A percentile compares a stretch with the other conserved stretches of the same genome.
phyloP scores from a whole-genome alignment of 352 stramenopile genomes.

The Phytopythium litorale region DNA sequence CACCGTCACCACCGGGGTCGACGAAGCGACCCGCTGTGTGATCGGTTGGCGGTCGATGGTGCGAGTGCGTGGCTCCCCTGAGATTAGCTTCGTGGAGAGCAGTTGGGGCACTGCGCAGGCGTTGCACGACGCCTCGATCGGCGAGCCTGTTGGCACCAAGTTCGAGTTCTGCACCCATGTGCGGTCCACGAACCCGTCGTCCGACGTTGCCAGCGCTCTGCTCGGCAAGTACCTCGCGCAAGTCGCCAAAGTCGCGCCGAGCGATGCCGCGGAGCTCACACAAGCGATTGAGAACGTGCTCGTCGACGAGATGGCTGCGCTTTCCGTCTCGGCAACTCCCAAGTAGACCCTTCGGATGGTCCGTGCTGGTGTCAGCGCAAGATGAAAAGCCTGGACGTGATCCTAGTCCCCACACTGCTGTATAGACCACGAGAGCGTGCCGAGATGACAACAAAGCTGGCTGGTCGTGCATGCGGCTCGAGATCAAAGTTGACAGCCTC shows the following conservation, averaged over 20 bases:
- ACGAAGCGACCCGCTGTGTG: not conserved
- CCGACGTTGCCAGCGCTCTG: not conserved
- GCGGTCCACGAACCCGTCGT: not conserved
- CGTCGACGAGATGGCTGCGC: not conserved
- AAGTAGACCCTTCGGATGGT: too few relatives aligned
- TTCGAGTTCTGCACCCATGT: not conserved
- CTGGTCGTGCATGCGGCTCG: too few relatives aligned
- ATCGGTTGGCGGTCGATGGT: not conserved
- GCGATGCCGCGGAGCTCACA: not conserved
- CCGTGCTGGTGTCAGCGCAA: too few relatives aligned
- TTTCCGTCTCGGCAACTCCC: not conserved
- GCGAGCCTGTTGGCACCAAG: not conserved
- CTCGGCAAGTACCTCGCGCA: not conserved
- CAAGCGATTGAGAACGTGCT: conserved; percentile 1
- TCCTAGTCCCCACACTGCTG: too few relatives aligned
- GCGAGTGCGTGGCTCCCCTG: not conserved
- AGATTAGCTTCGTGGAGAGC: not conserved
- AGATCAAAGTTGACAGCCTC: too few relatives aligned
- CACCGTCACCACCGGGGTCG: not conserved
- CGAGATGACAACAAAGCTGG: too few relatives aligned
- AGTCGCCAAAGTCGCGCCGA: not conserved
- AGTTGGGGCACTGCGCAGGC: not conserved
- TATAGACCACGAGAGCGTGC: too few relatives aligned
- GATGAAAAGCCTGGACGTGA: too few relatives aligned
- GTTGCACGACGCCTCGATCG: not conserved